A percentile compares a stretch with the other conserved stretches of the same genome.
Conservation (phyloP, 306 rosid genomes). For the Pachyrhizus erosus region DNA sequence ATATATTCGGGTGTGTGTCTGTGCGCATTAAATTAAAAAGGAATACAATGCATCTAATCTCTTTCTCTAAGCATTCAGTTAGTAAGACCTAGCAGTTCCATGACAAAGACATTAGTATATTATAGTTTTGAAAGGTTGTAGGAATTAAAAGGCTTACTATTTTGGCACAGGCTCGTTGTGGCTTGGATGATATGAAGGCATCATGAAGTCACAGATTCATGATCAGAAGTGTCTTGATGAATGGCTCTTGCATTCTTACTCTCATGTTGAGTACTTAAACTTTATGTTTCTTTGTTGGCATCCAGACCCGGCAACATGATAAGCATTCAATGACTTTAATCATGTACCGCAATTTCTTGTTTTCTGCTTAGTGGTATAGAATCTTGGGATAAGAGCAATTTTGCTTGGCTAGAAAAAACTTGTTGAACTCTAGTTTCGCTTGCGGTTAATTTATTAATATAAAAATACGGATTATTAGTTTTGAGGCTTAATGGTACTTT, state of each 20-base stretch:
- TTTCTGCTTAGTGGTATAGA: constrained; percentile 34
- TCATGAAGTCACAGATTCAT: constrained; percentile 46
- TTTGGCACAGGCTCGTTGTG: constrained; percentile 72
- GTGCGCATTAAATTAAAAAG: background rate
- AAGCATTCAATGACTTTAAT: constrained; percentile 32
- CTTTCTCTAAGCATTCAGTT: background rate
- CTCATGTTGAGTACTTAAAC: constrained; percentile 28
- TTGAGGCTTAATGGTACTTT: background rate
- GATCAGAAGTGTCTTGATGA: constrained; percentile 34
- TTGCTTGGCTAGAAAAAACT: constrained; percentile 23
- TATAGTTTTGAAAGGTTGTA: background rate
- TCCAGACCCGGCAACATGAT: constrained; percentile 30
- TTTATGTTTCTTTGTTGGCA: constrained; percentile 15
- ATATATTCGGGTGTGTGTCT: background rate
- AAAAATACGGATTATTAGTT: background rate
- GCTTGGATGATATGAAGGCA: constrained; percentile 91
- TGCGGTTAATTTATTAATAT: constrained; percentile 19
- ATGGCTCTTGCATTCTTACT: constrained; percentile 19
- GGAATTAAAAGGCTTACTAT: constrained; percentile 31
- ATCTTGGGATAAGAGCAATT: background rate
- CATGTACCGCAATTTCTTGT: constrained; percentile 21
- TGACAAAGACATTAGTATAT: background rate
- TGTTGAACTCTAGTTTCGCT: constrained; percentile 32
- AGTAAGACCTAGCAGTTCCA: background rate
- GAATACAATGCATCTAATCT: background rate